Evolutionary conservation across 169 alveolate species (phyloP).

Genomic region (Pseudocohnilembus persalinus): DNA sequence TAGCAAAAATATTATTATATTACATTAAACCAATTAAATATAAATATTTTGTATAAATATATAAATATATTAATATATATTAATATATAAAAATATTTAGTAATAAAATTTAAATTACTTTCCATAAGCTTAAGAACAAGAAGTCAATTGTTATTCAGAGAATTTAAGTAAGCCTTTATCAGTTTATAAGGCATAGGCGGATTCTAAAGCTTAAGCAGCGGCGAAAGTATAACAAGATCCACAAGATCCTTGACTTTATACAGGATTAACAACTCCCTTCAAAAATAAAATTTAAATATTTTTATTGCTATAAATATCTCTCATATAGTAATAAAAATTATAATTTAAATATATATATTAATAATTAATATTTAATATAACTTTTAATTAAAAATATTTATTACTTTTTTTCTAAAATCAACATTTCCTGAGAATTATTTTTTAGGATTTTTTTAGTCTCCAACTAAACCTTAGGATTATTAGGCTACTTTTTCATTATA

Average conservation of each 20-base stretch:
- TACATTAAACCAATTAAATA: too few relatives aligned
- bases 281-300: too few relatives aligned
- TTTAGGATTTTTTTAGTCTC: neutral
- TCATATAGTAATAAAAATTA: neutral
- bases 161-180: slow-evolving; percentile 25
- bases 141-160: slow-evolving; percentile 88
- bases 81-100: too few relatives aligned
- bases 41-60: too few relatives aligned
- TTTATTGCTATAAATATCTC: neutral
- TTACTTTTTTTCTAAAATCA: slow-evolving; percentile 8
- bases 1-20: too few relatives aligned
- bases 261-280: neutral
- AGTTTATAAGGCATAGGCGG: slow-evolving; percentile 47
- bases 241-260: slow-evolving; percentile 68
- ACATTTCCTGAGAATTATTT: slow-evolving; percentile 45
- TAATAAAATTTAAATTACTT: neutral
- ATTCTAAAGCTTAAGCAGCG: slow-evolving; percentile 72
- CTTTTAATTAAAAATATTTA: too few relatives aligned
- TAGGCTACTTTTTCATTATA: neutral
- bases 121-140: slow-evolving; percentile 67
- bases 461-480: neutral
- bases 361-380: too few relatives aligned
- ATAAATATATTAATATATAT: too few relatives aligned
- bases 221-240: slow-evolving; percentile 92
- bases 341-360: too few relatives aligned